Percentiles rank a stretch among this genome's conserved stretches.
phyloP scores from a whole-genome alignment of 2,329 filamentous ascomycete species.

The Monosporascus ibericus region DNA sequence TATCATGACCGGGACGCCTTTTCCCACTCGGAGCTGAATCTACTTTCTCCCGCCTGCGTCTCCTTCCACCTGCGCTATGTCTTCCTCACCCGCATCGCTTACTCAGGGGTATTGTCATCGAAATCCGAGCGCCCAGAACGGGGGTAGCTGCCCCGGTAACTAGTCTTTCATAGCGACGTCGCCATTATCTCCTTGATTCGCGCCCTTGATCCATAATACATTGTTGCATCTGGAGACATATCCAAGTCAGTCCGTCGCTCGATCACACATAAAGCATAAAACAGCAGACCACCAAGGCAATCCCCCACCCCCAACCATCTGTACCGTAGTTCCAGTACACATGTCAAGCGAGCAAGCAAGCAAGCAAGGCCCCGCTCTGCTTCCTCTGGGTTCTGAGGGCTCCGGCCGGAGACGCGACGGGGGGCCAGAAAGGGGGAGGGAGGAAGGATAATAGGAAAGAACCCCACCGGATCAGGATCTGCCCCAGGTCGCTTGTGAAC shows the following conservation, averaged over 20 bases:
- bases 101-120: neutral
- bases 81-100: neutral
- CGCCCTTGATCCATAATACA: slow-evolving; percentile 80
- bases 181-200: slow-evolving; percentile 42
- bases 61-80: neutral
- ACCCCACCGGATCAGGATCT: slow-evolving; percentile 81
- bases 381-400: neutral
- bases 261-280: neutral
- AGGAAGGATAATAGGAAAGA: neutral
- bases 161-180: slow-evolving; percentile 56
- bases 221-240: slow-evolving; percentile 64
- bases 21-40: neutral
- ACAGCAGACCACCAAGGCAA: neutral
- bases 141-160: neutral
- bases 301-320: neutral
- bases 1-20: neutral
- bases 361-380: neutral
- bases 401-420: too few species aligned
- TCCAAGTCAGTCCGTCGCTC: neutral
- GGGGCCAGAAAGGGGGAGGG: too few species aligned
- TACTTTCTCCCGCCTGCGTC: neutral
- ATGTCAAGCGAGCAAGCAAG: too few species aligned
- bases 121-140: neutral
- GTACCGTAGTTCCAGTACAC: too few species aligned
- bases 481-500: slow-evolving; percentile 76